Conservation (phyloP, 2,329 filamentous ascomycete species). For the Beauveria caledonica region DNA sequence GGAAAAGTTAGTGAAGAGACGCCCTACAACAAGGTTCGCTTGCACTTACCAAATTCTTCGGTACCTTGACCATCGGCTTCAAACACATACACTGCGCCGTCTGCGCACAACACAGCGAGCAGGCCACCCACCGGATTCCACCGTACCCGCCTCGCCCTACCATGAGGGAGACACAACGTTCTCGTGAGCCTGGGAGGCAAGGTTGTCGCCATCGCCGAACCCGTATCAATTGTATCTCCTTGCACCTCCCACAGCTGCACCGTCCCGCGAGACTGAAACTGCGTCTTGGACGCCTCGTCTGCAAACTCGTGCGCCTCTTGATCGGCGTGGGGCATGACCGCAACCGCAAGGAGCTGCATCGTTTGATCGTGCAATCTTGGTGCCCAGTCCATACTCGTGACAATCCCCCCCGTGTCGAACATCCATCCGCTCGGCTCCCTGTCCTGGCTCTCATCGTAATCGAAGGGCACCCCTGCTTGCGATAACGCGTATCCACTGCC, state of each 20-base stretch:
- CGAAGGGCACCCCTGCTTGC: slow-evolving; percentile 23
- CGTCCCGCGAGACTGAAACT: slow-evolving; percentile 34
- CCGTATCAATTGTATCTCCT: slow-evolving; percentile 19
- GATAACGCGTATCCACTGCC: slow-evolving; percentile 20
- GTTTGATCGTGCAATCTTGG: slow-evolving; percentile 23
- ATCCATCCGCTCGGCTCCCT: slow-evolving; percentile 39
- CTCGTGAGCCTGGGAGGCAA: slow-evolving; percentile 30
- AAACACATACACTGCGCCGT: slow-evolving; percentile 43
- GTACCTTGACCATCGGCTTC: slow-evolving; percentile 28
- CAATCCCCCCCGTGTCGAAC: slow-evolving; percentile 45
- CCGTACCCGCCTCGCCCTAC: slow-evolving; percentile 40
- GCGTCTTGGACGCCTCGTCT: slow-evolving; percentile 27
- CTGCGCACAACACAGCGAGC: slow-evolving; percentile 41
- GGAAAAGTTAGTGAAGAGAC: slow-evolving; percentile 17
- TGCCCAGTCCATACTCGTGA: slow-evolving; percentile 46
- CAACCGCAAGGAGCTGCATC: slow-evolving; percentile 43
- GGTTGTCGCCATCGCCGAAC: slow-evolving; percentile 25
- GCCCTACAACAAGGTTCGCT: neutral
- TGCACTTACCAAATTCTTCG: slow-evolving; percentile 33
- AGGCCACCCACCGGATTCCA: slow-evolving; percentile 45
- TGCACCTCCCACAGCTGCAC: slow-evolving; percentile 46
- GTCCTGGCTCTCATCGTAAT: slow-evolving; percentile 17
- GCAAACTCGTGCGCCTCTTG: slow-evolving; percentile 35
- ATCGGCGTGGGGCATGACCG: slow-evolving; percentile 42
- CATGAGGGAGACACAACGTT: slow-evolving; percentile 42